Conservation (phyloP, 768 basidiomycete species). For the Lactifluus subvellereus region DNA sequence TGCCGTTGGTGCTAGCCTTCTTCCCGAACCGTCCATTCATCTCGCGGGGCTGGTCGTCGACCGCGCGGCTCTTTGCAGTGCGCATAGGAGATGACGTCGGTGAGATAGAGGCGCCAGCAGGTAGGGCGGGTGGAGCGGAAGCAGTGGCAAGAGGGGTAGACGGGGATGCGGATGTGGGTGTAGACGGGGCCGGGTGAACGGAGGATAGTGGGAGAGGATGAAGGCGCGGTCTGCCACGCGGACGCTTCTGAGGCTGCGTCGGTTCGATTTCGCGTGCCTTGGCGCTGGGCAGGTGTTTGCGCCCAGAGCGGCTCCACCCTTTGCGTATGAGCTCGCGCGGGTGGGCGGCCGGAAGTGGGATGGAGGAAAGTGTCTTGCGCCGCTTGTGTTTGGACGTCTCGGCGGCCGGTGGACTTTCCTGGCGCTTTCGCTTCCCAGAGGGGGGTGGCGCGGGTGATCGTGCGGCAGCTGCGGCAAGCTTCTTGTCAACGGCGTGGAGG, state of each 20-base stretch:
- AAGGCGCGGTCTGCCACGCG: constrained; percentile 18
- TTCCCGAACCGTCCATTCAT: constrained; percentile 63
- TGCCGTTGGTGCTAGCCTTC: constrained; percentile 47
- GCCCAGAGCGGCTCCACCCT: constrained; percentile 30
- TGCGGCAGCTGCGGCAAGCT: constrained; percentile 36
- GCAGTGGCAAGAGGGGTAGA: background rate
- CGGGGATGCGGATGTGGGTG: background rate
- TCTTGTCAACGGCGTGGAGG: constrained; percentile 48
- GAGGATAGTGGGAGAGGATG: constrained; percentile 15
- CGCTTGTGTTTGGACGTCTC: constrained; percentile 38
- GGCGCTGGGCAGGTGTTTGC: constrained; percentile 30
- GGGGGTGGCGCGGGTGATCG: constrained; percentile 30
- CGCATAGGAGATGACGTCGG: constrained; percentile 10
- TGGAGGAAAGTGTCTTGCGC: constrained; percentile 35
- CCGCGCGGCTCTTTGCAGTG: constrained; percentile 41
- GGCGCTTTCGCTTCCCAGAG: constrained; percentile 21
- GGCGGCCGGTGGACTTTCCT: constrained; percentile 15
- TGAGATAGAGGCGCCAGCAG: constrained; percentile 10
- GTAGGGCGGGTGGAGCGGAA: constrained; percentile 12
- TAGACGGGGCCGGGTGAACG: background rate
- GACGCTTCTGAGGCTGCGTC: constrained; percentile 20
- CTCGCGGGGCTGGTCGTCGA: constrained; percentile 53
- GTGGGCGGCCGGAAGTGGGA: constrained; percentile 10
- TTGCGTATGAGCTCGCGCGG: constrained; percentile 27
- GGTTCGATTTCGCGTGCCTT: constrained; percentile 32